Evolutionary conservation across 1,284 basidiomycete genomes (phyloP).

Genomic region (Ustilago loliicola): DNA sequence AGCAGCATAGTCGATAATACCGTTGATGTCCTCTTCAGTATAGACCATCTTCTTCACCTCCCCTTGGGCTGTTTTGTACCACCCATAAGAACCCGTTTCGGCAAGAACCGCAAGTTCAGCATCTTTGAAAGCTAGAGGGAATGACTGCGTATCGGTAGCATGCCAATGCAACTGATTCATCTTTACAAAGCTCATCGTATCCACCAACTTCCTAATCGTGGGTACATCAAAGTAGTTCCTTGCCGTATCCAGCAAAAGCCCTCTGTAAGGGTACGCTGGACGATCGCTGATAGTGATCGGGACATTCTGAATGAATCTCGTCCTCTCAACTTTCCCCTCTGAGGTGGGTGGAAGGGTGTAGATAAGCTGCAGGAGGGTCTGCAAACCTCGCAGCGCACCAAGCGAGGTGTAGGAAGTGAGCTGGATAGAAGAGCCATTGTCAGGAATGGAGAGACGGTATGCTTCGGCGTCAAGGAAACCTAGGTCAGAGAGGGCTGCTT

Average conservation of each 20-base stretch:
- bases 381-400: constrained; percentile 83
- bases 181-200: constrained; percentile 89
- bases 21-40: constrained; percentile 75
- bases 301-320: constrained; percentile 73
- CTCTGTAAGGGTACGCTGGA: constrained; percentile 74
- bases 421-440: constrained; percentile 76
- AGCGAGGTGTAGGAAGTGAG: constrained; percentile 80
- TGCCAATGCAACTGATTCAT: constrained; percentile 83
- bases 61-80: constrained; percentile 59
- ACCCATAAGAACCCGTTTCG: constrained; percentile 79
- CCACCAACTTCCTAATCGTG: constrained; percentile 81
- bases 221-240: constrained; percentile 75
- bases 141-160: constrained; percentile 76
- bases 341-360: constrained; percentile 71
- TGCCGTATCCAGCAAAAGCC: constrained; percentile 84
- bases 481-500: constrained; percentile 24
- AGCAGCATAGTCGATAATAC: constrained; percentile 80
- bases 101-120: constrained; percentile 76
- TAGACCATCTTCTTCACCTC: constrained; percentile 73
- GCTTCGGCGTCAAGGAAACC: constrained; percentile 73
- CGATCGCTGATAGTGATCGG: constrained; percentile 71
- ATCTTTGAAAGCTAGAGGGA: constrained; percentile 77
- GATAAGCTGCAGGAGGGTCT: constrained; percentile 82
- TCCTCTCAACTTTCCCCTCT: not conserved
- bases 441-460: constrained; percentile 78